These are phyloP conservation scores for Mucor sp. DNA, from an alignment of 371 early-diverging fungal genomes.

Conservation along the genomic window DNA sequence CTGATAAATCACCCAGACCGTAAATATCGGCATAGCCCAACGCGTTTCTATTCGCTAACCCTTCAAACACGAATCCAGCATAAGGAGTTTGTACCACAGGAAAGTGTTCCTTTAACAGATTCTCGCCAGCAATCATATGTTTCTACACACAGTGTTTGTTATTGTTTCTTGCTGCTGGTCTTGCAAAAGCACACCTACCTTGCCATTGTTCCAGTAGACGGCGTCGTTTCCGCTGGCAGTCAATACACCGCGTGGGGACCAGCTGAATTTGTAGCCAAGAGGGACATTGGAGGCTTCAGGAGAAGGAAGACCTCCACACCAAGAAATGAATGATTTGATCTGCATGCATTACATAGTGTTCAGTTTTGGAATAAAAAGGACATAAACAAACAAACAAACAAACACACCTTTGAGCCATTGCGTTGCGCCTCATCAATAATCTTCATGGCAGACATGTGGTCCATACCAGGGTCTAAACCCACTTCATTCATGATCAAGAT, in stretches of 20 bases:
- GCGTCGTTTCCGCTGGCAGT: slow-evolving; percentile 86
- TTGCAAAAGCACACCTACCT: slow-evolving; percentile 39
- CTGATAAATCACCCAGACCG: slow-evolving; percentile 63
- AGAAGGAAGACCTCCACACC: slow-evolving; percentile 92
- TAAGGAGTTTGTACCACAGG: slow-evolving; percentile 67
- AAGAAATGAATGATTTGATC: slow-evolving; percentile 81
- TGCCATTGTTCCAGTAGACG: slow-evolving; percentile 71
- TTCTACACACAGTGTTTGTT: slow-evolving; percentile 12
- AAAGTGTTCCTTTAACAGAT: slow-evolving; percentile 69
- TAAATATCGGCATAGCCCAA: slow-evolving; percentile 69
- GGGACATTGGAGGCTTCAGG: slow-evolving; percentile 89
- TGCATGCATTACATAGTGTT: slow-evolving; percentile 17
- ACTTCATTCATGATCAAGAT: slow-evolving; percentile 96
- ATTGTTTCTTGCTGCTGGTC: not conserved
- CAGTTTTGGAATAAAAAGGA: not conserved
- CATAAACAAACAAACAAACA: slow-evolving; percentile 1
- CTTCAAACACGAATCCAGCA: slow-evolving; percentile 85
- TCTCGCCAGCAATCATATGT: slow-evolving; percentile 69
- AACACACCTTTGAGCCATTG: slow-evolving; percentile 45
- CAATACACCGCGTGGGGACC: slow-evolving; percentile 87
- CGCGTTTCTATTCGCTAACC: slow-evolving; percentile 83
- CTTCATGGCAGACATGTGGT: slow-evolving; percentile 97
- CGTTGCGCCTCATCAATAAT: slow-evolving; percentile 84
- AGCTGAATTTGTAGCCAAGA: slow-evolving; percentile 90
- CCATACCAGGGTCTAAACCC: slow-evolving; percentile 98